Evolutionary conservation across 352 stramenopile species (phyloP), one percentile per base, ranked within the genome.

Genomic region (Globisporangium abappressorium): DNA sequence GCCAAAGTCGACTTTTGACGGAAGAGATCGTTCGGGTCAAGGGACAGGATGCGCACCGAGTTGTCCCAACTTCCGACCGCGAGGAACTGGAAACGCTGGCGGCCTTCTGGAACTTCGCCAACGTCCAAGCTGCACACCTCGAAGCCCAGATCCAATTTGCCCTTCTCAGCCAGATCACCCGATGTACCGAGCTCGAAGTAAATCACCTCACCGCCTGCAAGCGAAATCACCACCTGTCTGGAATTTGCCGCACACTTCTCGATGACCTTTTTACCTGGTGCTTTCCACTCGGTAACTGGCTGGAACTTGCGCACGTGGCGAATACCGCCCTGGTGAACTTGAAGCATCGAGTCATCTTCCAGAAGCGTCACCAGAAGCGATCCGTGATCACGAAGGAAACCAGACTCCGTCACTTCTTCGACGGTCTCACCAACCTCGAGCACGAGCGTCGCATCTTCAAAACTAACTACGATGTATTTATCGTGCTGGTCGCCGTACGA

Each of bases 391-490:
- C 90, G 93, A 28, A 98, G 68, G 70, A 99, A 99, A 15, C 97
- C 97, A 7, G 87, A 97, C 59, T 98, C 93, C 26, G 90, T 94
- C 26, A 99, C 96, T 81, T 99, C 96, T 78, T 99, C 97, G 0
- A 99, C 97, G 2, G 90, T 99, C 41, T 99, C 97, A 18, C 97
- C 97, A 49, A 99, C 95, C 63, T 93, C 89, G 9, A 99, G 81
- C 15, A 99, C 98, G 30, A 99, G 87, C 20, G 98, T 99, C 47
- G 97, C 97, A 72, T 99, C 98, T 69, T 97, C 95, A 81, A 99
- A 99, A 57, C 93, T 99, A n/a, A 99, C 97, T 15, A 99, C 95
- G 73, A 99, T 99, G 73, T 98, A 99, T 71, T 93, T 93, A 71
- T 93, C 86, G 43, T 84, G 79, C 11, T 73, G 68, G 64, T 93